These are phyloP conservation scores for Rhizopus sp. DNA, from an alignment of 371 early-diverging fungal species.

Conservation along the genomic window DNA sequence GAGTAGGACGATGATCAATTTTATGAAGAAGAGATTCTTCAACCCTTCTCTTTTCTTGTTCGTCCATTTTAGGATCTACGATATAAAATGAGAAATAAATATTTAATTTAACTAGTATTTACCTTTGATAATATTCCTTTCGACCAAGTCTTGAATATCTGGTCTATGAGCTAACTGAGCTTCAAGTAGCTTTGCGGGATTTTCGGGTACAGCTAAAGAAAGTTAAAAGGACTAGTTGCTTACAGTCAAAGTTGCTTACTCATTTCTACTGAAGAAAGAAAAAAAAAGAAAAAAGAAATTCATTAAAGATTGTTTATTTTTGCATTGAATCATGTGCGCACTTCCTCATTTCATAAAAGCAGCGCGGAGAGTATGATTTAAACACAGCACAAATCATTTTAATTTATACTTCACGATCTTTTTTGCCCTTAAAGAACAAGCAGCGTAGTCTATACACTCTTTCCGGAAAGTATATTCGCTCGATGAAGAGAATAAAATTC, in stretches of 20 bases:
- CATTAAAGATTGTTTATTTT: not conserved
- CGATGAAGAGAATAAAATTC: no score
- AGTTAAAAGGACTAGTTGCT: not conserved
- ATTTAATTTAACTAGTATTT: constrained; percentile 4
- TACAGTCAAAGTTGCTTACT: constrained; percentile 10
- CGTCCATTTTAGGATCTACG: constrained; percentile 51
- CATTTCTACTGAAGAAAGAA: constrained; percentile 6
- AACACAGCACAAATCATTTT: no score
- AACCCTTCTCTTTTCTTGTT: constrained; percentile 50
- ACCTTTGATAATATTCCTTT: constrained; percentile 73
- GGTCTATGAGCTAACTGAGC: constrained; percentile 56
- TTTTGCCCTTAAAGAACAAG: no score
- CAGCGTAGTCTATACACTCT: no score
- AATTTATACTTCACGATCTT: no score
- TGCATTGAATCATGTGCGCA: not conserved
- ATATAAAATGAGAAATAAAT: not conserved
- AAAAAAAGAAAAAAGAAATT: constrained; percentile 9
- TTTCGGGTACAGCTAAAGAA: constrained; percentile 23
- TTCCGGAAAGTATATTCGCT: no score
- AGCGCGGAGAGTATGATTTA: no score
- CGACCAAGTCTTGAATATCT: constrained; percentile 68
- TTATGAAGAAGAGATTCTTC: constrained; percentile 72
- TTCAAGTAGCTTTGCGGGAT: constrained; percentile 20
- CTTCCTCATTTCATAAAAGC: no score
- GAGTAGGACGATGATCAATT: constrained; percentile 72